Evolutionary conservation across 495 filamentous ascomycete genomes (phyloP).

Genomic region (Barbatosphaeria neglecta): DNA sequence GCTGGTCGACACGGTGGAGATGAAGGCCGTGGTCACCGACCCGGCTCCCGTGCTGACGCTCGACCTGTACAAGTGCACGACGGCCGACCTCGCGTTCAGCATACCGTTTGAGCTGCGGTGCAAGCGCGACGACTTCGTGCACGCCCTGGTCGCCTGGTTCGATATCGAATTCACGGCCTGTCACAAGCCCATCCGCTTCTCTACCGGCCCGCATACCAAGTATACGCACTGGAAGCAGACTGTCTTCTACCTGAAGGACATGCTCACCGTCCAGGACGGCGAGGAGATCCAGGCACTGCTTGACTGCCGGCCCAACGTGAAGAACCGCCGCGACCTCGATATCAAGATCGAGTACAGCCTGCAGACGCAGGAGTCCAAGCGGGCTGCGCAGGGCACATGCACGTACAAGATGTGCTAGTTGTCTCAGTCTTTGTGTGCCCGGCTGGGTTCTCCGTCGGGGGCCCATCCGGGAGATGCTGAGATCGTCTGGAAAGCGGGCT

Average conservation of each 20-base stretch:
- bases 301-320: slow-evolving; percentile 76
- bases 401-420: slow-evolving; percentile 79
- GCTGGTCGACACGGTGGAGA: slow-evolving; percentile 58
- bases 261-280: slow-evolving; percentile 69
- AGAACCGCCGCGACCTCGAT: slow-evolving; percentile 91
- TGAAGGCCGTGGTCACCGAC: slow-evolving; percentile 67
- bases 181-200: slow-evolving; percentile 76
- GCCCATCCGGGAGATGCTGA: too few relatives aligned
- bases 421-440: too few relatives aligned
- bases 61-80: slow-evolving; percentile 58
- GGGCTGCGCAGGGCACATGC: slow-evolving; percentile 57
- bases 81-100: slow-evolving; percentile 54
- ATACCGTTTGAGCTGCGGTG: slow-evolving; percentile 54
- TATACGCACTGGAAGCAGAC: slow-evolving; percentile 96
- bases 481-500: too few relatives aligned
- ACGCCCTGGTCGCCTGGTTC: slow-evolving; percentile 95
- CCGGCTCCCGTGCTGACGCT: slow-evolving; percentile 54
- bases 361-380: slow-evolving; percentile 57
- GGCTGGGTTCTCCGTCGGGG: not conserved
- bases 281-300: slow-evolving; percentile 63
- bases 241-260: slow-evolving; percentile 77
- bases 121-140: slow-evolving; percentile 79
- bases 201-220: slow-evolving; percentile 79
- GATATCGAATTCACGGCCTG: slow-evolving; percentile 96
- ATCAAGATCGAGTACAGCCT: slow-evolving; percentile 78